phyloP scores from a whole-genome alignment of 345 rosid genomes.

The Citrus hindsii region DNA sequence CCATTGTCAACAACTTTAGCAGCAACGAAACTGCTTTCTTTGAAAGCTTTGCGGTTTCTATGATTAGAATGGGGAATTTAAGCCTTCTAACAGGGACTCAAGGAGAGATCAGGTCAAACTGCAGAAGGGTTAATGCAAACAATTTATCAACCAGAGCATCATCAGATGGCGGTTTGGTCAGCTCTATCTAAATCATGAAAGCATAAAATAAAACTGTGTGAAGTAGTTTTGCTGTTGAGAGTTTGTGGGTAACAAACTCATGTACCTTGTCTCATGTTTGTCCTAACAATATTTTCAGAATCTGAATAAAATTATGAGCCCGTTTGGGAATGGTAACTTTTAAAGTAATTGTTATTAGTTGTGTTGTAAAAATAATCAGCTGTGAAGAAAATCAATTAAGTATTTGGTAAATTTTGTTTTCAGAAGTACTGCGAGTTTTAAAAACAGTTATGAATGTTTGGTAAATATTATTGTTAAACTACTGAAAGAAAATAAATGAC shows the following conservation, averaged over 20 bases:
- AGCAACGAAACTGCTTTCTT: conserved; percentile 50
- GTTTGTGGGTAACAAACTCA: not conserved
- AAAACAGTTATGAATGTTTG: no score
- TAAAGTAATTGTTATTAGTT: no score
- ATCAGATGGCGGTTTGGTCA: not conserved
- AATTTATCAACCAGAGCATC: not conserved
- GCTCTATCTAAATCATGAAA: conserved; percentile 4
- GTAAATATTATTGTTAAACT: no score
- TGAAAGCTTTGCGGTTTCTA: conserved; percentile 47
- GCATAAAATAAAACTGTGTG: not conserved
- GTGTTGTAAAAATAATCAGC: no score
- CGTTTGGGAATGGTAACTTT: no score
- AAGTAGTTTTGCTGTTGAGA: not conserved
- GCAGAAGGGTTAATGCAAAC: conserved; percentile 41
- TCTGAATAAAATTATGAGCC: not conserved
- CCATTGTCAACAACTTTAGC: conserved; percentile 37
- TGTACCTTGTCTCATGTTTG: not conserved
- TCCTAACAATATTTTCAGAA: not conserved
- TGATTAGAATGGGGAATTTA: conserved; percentile 66
- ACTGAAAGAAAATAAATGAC: no score
- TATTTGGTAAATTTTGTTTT: no score
- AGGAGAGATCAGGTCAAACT: conserved; percentile 59
- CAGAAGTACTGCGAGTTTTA: no score
- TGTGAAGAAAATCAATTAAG: no score
- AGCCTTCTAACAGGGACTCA: conserved; percentile 41